Base-by-base conservation (phyloP, 2,329 filamentous ascomycete species). In the Colletotrichum ledebouriae region DNA sequence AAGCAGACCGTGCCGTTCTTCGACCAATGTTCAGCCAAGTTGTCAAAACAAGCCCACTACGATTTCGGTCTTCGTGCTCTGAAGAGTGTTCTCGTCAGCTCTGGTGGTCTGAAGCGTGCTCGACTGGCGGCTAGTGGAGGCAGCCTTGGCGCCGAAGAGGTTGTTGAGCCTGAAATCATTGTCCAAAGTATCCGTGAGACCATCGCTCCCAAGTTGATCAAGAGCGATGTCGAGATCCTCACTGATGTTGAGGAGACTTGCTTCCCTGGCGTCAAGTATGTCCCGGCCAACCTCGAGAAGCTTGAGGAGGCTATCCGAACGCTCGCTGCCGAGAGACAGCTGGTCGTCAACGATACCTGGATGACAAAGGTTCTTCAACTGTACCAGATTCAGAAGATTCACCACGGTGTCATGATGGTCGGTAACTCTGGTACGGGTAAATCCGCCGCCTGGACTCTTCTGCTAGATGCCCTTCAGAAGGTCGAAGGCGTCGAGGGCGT, bases 321-420 rank as follows among this genome's bases (percentile, higher is more conserved):
- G 39, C 89, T 97, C 70, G 96, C 97, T 34, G 88, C 87, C 6
- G 94, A 97, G 76, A 90, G 93, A 72, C 92, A 97, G 75, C 87
- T 97, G 13, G 93, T 97, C 9, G 92, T 97, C 73, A 98, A 91
- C 67, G 94, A 98, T 63, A 90, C 91, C 53, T 99, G 97, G 97
- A 94, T 98, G 89, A 96, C 93, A 66, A 99, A 99, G 82, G 90
- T 97, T 39, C 86, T 99, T 9, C 96, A 99, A 78, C 87, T 99
- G 2, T 98, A 97, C 78, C 96, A 99, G 79, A 99, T 99, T 71
- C 96, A 98, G 79, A 92, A 91, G 72, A 94, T 99, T 67, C 96
- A 99, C 76, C 96, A 99, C 74, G 96, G 96, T 91, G 96, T 99
- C 33, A 99, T 99, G 97, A 98, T 99, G 96, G 96, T 99, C 10